A percentile compares a stretch with the other conserved stretches of the same genome.
Evolutionary conservation across 2,329 filamentous ascomycete genomes (phyloP).

Genomic region (Verticillium isaacii): DNA sequence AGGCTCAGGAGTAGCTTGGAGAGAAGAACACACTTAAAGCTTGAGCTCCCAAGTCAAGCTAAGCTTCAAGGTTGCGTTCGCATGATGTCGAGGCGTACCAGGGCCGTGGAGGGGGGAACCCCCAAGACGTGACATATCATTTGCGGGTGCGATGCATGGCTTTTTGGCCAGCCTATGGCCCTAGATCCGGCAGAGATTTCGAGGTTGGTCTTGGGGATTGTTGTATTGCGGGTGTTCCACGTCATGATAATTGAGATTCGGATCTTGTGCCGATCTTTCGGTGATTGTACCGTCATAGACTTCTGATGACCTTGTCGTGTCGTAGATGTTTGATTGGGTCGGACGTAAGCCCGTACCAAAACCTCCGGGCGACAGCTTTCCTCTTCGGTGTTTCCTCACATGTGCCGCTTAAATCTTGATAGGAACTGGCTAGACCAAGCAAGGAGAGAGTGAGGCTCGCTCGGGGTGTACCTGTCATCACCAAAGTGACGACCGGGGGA

Average conservation of each 20-base stretch:
- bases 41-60: too few species aligned
- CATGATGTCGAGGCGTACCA: too few species aligned
- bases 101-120: too few species aligned
- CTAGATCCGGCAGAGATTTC: neutral
- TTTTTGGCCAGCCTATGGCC: too few species aligned
- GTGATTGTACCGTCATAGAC: neutral
- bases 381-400: neutral
- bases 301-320: neutral
- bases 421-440: neutral
- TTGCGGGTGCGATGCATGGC: too few species aligned
- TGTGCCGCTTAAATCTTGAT: neutral
- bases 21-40: too few species aligned
- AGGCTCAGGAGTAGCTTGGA: neutral
- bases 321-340: neutral
- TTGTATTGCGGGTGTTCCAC: neutral
- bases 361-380: neutral
- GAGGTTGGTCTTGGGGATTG: too few species aligned
- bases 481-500: neutral
- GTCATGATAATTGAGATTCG: neutral
- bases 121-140: too few species aligned
- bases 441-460: neutral
- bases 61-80: too few species aligned
- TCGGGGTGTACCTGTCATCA: neutral
- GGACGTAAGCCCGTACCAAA: neutral
- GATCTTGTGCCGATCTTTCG: neutral